Base-by-base conservation (phyloP, 202 grass and related monocot genomes). In the Schoenoplectus triqueter region DNA sequence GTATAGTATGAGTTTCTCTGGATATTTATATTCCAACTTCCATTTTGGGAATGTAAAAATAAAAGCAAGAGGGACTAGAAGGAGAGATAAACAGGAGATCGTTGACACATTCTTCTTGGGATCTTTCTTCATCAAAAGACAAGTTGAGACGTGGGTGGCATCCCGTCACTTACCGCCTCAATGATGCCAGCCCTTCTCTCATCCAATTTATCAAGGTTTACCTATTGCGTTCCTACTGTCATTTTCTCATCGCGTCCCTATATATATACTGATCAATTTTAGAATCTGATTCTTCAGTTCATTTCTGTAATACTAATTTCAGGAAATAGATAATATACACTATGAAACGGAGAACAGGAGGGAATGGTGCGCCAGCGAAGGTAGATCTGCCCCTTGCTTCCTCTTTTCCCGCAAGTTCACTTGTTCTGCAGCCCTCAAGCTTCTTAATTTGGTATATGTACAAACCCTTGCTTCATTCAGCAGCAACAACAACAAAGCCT, bases 361-460 rank as follows among this genome's bases (percentile, higher is more conserved):
- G 75, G 92, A 99, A 82, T 96, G 92, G 96, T 99, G 96, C 78
- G 92, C 88, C 78, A 96, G 92, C 87, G 86, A 92, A 45, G 92
- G 88, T 19, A 92, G 81, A 73, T 86, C 96, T 77, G 90, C 93
- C 22, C 80, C 91, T 69, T 99, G 93, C 87, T 99, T 99, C 92
- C 93, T 99, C 82, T 99, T 99, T 81, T 93, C 93, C 47, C 92
- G 96, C 81, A 99, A 99, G 82, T 99, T 99, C 76, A 94, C 93
- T 81, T 90, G 92, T 10, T 84, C 89, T 83, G 90, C 93, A 82
- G 93, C 87, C 82, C 67, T 92, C n/a, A 96, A 88, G 86, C 93
- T 99, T 91, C 92, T 99, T 86, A 90, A 92, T 69, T 61, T 64
- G 22, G 96, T 95, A 89, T 61, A n/a, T 39, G 11, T 13, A 73